phyloP scores from a whole-genome alignment of 75 land plant species.

The Picea sitchensis region DNA sequence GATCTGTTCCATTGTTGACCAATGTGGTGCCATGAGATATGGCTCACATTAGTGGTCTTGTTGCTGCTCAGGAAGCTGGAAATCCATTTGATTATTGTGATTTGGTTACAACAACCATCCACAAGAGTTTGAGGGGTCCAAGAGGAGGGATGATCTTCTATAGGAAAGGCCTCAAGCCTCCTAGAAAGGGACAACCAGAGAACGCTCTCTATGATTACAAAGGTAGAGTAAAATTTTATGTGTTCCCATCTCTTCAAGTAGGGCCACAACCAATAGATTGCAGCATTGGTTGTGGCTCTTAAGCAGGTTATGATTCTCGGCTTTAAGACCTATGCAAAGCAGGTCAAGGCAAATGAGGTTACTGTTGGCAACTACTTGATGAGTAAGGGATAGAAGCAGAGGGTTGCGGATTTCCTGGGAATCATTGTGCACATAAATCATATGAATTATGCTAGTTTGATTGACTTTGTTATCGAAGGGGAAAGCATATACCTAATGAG shows the following conservation, averaged over 20 bases:
- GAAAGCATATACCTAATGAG: too few species aligned
- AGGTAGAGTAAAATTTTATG: conserved; percentile 82
- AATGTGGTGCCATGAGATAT: conserved; percentile 78
- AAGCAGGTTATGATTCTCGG: conserved; percentile 69
- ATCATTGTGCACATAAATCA: too few species aligned
- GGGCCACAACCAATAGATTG: conserved; percentile 96
- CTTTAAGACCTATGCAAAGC: conserved; percentile 89
- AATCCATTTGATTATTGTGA: conserved; percentile 83
- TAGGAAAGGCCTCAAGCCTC: conserved; percentile 80
- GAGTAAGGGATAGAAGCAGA: conserved; percentile 84
- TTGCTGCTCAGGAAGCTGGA: conserved; percentile 82
- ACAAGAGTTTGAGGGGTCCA: conserved; percentile 87
- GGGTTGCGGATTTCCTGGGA: too few species aligned
- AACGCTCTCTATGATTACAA: conserved; percentile 72
- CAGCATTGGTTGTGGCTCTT: conserved; percentile 82
- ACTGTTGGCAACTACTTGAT: conserved; percentile 76
- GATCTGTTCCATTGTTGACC: conserved; percentile 62
- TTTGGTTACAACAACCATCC: conserved; percentile 88
- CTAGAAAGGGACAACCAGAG: conserved; percentile 89
- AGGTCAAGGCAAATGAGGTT: conserved; percentile 82
- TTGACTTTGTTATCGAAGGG: too few species aligned
- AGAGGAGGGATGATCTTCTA: conserved; percentile 89
- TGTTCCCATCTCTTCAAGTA: conserved; percentile 90
- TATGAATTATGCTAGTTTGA: too few species aligned
- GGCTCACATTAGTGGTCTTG: conserved; percentile 92